Conservation (phyloP, 1,139 yeast species). For the Saccharomycopsis phalli region DNA sequence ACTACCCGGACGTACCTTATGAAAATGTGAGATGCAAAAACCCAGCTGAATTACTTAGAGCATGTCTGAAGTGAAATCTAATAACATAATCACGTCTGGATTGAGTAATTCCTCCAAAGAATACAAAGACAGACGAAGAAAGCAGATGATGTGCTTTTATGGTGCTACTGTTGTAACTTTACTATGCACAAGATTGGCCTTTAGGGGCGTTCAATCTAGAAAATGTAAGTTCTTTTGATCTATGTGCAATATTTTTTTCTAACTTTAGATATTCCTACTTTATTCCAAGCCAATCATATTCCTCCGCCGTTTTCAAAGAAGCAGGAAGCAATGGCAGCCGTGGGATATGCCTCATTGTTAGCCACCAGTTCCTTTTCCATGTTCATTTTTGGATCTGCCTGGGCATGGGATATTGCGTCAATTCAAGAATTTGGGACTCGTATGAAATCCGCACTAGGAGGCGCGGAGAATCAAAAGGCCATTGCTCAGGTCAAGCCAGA, state of each 20-base stretch:
- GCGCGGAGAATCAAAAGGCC: conserved; percentile 48
- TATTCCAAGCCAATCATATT: conserved; percentile 78
- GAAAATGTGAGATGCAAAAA: not conserved
- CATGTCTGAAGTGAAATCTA: not conserved
- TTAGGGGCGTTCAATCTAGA: conserved; percentile 63
- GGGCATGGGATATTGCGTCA: conserved; percentile 67
- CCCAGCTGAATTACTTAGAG: not conserved
- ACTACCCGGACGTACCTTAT: not conserved
- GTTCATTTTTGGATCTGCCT: conserved; percentile 66
- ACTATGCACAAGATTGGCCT: conserved; percentile 63
- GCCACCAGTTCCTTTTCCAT: conserved; percentile 69
- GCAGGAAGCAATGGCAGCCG: conserved; percentile 81
- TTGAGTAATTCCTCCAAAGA: conserved; percentile 20
- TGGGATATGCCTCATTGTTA: conserved; percentile 68
- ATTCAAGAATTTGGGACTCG: conserved; percentile 64
- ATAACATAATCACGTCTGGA: not conserved
- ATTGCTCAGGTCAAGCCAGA: conserved; percentile 49
- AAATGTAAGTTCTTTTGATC: conserved; percentile 49
- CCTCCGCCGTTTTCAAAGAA: conserved; percentile 79
- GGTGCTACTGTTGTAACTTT: conserved; percentile 68
- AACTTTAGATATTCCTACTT: conserved; percentile 48
- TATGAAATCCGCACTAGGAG: conserved; percentile 63
- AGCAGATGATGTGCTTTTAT: conserved; percentile 64
- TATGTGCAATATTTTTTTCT: not conserved
- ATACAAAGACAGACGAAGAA: conserved; percentile 47